A percentile compares a stretch with the other conserved stretches of the same genome.
These are phyloP conservation scores for Podospora didyma DNA, from an alignment of 495 filamentous ascomycete species.

Conservation along the genomic window DNA sequence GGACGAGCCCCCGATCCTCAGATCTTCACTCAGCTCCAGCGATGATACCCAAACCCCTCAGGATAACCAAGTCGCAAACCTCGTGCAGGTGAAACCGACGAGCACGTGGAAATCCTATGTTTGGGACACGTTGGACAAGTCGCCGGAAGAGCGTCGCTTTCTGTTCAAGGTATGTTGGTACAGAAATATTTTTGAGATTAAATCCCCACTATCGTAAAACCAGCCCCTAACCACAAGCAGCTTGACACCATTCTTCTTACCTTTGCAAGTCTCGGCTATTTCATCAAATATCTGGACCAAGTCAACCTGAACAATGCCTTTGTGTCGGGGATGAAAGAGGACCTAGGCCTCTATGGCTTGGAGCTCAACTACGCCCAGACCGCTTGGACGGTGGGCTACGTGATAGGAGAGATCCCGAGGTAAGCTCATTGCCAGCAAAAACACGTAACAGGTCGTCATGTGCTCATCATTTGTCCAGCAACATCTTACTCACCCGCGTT, in stretches of 20 bases:
- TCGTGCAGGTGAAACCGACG: conserved; percentile 22
- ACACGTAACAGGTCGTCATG: too few species aligned
- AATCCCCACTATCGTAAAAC: conserved; percentile 35
- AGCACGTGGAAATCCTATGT: conserved; percentile 39
- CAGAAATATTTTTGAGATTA: conserved; percentile 23
- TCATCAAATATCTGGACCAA: conserved; percentile 41
- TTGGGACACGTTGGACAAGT: conserved; percentile 61
- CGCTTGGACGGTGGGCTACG: conserved; percentile 60
- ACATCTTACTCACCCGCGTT: conserved; percentile 39
- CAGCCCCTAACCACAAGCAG: not conserved
- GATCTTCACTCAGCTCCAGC: not conserved
- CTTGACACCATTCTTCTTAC: conserved; percentile 4
- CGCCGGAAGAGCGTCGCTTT: conserved; percentile 55
- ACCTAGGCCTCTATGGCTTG: conserved; percentile 53
- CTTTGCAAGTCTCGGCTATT: conserved; percentile 35
- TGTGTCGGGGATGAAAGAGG: conserved; percentile 58
- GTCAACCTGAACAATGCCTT: conserved; percentile 40
- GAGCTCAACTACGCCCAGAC: conserved; percentile 49
- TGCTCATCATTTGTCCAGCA: conserved; percentile 11
- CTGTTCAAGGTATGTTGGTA: conserved; percentile 47
- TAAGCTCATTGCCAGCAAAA: conserved; percentile 30
- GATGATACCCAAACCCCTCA: not conserved
- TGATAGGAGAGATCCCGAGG: conserved; percentile 59
- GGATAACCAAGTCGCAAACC: not conserved
- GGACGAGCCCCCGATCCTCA: not conserved